phyloP scores from a whole-genome alignment of 2,329 filamentous ascomycete species.

The Alternaria triticimaculans region DNA sequence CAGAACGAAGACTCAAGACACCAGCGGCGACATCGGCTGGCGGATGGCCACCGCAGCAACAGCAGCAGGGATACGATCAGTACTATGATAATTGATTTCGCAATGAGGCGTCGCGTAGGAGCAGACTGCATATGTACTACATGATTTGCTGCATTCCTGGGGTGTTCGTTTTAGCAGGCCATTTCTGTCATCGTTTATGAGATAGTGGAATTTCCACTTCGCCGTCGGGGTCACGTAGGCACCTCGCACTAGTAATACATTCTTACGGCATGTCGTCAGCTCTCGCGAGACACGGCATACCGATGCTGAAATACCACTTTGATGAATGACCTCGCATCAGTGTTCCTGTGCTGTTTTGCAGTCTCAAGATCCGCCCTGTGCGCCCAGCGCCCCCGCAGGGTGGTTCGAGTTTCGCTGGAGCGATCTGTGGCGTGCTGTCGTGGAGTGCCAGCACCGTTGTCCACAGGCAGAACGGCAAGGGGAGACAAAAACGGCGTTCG shows the following conservation, averaged over 20 bases:
- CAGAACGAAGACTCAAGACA: constrained; percentile 53
- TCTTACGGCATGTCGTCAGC: not conserved
- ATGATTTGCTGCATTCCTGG: constrained; percentile 38
- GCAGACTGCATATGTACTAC: constrained; percentile 34
- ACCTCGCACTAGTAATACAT: constrained; percentile 20
- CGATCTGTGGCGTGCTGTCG: constrained; percentile 26
- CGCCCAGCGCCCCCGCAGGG: not conserved
- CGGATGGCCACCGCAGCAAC: constrained; percentile 40
- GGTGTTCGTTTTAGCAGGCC: constrained; percentile 12
- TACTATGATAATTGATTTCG: constrained; percentile 50
- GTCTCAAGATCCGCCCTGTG: constrained; percentile 6
- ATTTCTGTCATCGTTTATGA: constrained; percentile 5
- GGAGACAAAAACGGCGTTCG: constrained; percentile 25
- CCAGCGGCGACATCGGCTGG: constrained; percentile 45
- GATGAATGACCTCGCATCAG: not conserved
- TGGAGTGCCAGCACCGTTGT: constrained; percentile 29
- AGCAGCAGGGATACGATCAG: constrained; percentile 48
- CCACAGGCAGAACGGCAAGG: constrained; percentile 15
- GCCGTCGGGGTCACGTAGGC: not conserved
- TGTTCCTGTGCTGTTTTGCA: not conserved
- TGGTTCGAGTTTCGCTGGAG: not conserved
- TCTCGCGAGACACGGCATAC: constrained; percentile 2
- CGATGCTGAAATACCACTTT: not conserved
- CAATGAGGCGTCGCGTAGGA: constrained; percentile 39
- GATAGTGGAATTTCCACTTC: constrained; percentile 7